A percentile compares a stretch with the other conserved stretches of the same genome.
phyloP scores from a whole-genome alignment of 495 filamentous ascomycete genomes.

The Poronia punctata region DNA sequence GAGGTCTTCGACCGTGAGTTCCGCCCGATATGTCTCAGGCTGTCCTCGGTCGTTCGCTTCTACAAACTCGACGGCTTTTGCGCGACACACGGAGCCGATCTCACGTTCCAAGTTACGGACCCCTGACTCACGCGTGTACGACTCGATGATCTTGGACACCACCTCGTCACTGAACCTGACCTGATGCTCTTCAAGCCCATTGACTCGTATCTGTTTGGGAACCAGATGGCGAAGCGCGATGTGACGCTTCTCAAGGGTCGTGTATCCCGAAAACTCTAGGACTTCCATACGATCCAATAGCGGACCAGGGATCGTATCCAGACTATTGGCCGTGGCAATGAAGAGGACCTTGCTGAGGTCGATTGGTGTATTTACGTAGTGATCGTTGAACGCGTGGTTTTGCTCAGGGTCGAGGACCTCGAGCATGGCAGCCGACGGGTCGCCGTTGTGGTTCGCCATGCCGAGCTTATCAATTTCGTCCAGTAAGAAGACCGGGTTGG shows the following conservation, averaged over 20 bases:
- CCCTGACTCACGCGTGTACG: conserved; percentile 95
- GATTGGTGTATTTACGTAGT: conserved; percentile 94
- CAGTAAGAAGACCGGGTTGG: conserved; percentile 92
- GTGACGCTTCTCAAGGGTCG: conserved; percentile 94
- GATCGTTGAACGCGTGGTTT: conserved; percentile 89
- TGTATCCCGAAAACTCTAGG: conserved; percentile 87
- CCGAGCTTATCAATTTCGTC: conserved; percentile 99
- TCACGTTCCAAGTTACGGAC: conserved; percentile 96
- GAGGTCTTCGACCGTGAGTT: conserved; percentile 68
- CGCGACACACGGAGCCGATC: conserved; percentile 86
- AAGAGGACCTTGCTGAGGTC: conserved; percentile 96
- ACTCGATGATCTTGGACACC: conserved; percentile 87
- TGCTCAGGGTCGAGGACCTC: conserved; percentile 98
- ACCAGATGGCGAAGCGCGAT: conserved; percentile 91
- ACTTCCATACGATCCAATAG: conserved; percentile 98
- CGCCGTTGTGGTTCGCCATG: conserved; percentile 85
- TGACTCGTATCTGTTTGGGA: conserved; percentile 77
- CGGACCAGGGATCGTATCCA: conserved; percentile 91
- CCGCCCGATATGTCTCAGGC: conserved; percentile 63
- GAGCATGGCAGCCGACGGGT: conserved; percentile 97
- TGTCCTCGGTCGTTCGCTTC: conserved; percentile 77
- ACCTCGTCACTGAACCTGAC: conserved; percentile 73
- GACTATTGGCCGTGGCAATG: conserved; percentile 95
- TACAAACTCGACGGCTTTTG: conserved; percentile 91
- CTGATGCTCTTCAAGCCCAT: conserved; percentile 70